Evolutionary conservation across 1,284 basidiomycete species (phyloP).

Genomic region (Tilletia walkeri): DNA sequence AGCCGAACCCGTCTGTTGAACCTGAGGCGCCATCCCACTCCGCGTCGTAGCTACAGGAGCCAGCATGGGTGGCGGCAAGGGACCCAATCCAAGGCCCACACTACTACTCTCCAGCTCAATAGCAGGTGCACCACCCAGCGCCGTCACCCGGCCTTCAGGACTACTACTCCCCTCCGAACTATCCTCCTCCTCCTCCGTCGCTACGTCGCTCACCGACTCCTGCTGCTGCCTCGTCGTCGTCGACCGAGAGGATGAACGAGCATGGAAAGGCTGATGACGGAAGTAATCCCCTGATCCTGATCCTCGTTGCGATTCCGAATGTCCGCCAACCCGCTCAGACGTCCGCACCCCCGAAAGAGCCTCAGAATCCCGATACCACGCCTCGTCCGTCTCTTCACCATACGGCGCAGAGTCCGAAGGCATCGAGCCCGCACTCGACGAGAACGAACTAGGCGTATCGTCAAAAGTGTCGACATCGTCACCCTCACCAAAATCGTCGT

Average conservation of each 20-base stretch:
- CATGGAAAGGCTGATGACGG: neutral
- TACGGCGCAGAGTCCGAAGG: constrained; percentile 11
- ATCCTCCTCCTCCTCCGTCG: neutral
- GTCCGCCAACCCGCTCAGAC: neutral
- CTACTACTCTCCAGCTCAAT: neutral
- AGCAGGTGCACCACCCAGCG: neutral
- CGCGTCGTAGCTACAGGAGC: neutral
- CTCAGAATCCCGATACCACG: neutral
- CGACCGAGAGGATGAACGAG: neutral
- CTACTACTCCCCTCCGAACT: constrained; percentile 16
- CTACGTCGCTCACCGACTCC: too few species aligned
- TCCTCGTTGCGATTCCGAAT: neutral
- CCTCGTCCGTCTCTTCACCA: constrained; percentile 12
- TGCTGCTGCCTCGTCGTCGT: neutral
- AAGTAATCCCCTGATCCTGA: neutral
- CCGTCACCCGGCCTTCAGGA: constrained; percentile 1
- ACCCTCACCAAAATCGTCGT: neutral
- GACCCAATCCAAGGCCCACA: neutral
- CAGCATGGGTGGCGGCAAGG: constrained; percentile 4
- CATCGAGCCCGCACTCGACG: constrained; percentile 13
- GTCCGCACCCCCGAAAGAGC: neutral
- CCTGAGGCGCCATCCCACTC: neutral
- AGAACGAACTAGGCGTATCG: neutral
- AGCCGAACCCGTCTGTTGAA: neutral
- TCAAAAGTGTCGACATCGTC: neutral